phyloP scores from a whole-genome alignment of 129 eudicot genomes.

The Apium graveolens region DNA sequence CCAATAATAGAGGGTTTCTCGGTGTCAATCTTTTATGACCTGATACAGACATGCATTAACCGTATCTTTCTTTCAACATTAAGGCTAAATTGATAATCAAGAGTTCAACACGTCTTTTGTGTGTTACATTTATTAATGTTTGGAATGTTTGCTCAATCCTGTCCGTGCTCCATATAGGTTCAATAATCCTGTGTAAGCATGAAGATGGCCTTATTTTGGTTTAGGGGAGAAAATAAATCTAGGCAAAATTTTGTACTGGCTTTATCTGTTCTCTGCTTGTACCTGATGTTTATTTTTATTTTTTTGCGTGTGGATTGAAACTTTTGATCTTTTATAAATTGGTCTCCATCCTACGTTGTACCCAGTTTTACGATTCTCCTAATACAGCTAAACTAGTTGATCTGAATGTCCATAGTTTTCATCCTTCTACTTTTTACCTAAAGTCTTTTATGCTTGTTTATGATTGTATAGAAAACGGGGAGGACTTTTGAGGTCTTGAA shows the following conservation, averaged over 20 bases:
- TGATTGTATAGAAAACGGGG: slow-evolving; percentile 61
- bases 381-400: slow-evolving; percentile 8
- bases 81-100: background rate
- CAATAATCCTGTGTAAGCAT: background rate
- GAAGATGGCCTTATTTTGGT: background rate
- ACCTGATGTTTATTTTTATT: too few relatives aligned
- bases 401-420: slow-evolving; percentile 9
- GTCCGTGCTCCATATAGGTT: background rate
- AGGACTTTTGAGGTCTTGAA: slow-evolving; percentile 64
- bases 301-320: background rate
- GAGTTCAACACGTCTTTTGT: background rate
- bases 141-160: background rate
- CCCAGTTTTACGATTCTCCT: background rate
- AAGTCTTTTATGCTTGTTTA: background rate
- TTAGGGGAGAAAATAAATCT: background rate
- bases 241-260: background rate
- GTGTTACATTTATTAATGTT: background rate
- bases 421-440: background rate
- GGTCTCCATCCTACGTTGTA: background rate
- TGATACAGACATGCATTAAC: background rate
- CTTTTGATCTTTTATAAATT: background rate
- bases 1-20: background rate
- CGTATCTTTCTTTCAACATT: background rate
- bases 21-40: background rate
- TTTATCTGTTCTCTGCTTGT: background rate